Conservation (phyloP, 805 yeast species). For the Candida xyloterini region DNA sequence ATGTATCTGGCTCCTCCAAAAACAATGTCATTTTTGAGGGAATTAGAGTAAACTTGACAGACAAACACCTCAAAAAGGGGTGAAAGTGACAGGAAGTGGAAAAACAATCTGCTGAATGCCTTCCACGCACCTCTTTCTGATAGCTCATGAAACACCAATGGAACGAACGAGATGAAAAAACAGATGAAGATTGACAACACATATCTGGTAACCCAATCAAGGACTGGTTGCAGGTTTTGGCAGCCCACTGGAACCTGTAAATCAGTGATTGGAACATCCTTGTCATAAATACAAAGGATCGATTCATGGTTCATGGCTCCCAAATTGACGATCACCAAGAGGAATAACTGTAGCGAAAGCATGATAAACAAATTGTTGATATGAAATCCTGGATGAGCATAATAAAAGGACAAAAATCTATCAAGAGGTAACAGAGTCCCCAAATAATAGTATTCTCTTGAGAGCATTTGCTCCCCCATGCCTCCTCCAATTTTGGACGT, state of each 20-base stretch:
- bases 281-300: slow-evolving; percentile 63
- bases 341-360: slow-evolving; percentile 81
- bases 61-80: slow-evolving; percentile 95
- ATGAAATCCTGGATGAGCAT: slow-evolving; percentile 97
- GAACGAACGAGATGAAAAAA: slow-evolving; percentile 87
- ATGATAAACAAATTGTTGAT: slow-evolving; percentile 85
- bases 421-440: slow-evolving; percentile 90
- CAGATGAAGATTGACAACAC: slow-evolving; percentile 89
- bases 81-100: slow-evolving; percentile 77
- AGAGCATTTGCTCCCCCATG: slow-evolving; percentile 94
- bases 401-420: slow-evolving; percentile 85
- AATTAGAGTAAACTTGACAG: slow-evolving; percentile 84
- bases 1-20: slow-evolving; percentile 93
- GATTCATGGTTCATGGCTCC: slow-evolving; percentile 77
- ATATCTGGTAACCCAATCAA: slow-evolving; percentile 86
- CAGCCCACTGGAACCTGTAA: slow-evolving; percentile 78
- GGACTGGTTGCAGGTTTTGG: slow-evolving; percentile 78
- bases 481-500: slow-evolving; percentile 97
- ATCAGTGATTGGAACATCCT: slow-evolving; percentile 69
- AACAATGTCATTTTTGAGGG: slow-evolving; percentile 70
- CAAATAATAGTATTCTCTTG: slow-evolving; percentile 86
- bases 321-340: slow-evolving; percentile 72
- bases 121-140: slow-evolving; percentile 82
- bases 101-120: slow-evolving; percentile 65
- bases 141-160: slow-evolving; percentile 81